These are phyloP conservation scores for Metschnikowia henanensis DNA, from an alignment of 805 yeast species.

Conservation along the genomic window DNA sequence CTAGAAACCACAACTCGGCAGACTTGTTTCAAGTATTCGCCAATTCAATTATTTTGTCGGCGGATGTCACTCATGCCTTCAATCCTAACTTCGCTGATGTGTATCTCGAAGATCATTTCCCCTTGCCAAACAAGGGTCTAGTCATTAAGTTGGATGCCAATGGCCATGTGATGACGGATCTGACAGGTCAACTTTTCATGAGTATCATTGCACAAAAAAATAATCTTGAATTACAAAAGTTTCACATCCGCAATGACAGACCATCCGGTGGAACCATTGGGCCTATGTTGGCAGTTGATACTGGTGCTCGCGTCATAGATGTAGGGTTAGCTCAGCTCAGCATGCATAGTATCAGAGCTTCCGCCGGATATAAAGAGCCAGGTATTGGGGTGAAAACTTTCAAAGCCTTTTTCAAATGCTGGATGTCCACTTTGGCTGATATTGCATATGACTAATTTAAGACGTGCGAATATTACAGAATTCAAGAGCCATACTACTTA, in stretches of 20 bases:
- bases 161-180: conserved; percentile 39
- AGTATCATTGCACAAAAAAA: conserved; percentile 23
- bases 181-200: conserved; percentile 28
- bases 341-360: conserved; percentile 43
- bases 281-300: conserved; percentile 35
- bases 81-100: conserved; percentile 40
- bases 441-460: conserved; percentile 12
- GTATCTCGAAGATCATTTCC: conserved; percentile 34
- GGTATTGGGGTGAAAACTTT: conserved; percentile 39
- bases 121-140: conserved; percentile 40
- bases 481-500: too few relatives aligned
- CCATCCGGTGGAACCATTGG: conserved; percentile 46
- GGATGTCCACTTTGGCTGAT: conserved; percentile 18
- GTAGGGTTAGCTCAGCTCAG: conserved; percentile 43
- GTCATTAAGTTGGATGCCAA: conserved; percentile 38
- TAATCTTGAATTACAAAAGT: conserved; percentile 32
- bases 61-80: conserved; percentile 45
- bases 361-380: conserved; percentile 39
- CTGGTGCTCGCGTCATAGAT: conserved; percentile 40
- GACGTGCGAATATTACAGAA: too few relatives aligned
- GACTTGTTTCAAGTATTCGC: conserved; percentile 22
- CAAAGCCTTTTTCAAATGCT: conserved; percentile 29
- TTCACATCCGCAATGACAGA: conserved; percentile 42
- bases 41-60: conserved; percentile 37
- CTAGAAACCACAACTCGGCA: conserved; percentile 6